Evolutionary conservation across 1,284 basidiomycete genomes (phyloP).

Genomic region (Pyrrhoderma lamaoense): DNA sequence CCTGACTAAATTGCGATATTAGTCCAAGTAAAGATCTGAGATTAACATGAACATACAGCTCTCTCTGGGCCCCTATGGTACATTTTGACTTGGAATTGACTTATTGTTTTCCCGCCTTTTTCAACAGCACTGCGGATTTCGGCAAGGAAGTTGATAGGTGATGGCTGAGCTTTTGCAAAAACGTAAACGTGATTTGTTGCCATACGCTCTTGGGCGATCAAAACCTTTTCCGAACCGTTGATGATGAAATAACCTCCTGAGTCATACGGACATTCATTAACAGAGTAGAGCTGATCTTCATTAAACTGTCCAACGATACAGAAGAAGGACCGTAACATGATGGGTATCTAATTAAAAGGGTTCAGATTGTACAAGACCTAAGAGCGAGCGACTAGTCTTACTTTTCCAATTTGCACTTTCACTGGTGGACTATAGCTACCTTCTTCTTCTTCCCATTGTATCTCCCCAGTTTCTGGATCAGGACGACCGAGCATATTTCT

Average conservation of each 20-base stretch:
- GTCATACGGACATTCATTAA: slow-evolving; percentile 98
- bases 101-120: slow-evolving; percentile 97
- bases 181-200: slow-evolving; percentile 99
- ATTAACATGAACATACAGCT: slow-evolving; percentile 71
- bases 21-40: slow-evolving; percentile 13
- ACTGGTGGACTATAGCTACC: slow-evolving; percentile 40
- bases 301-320: slow-evolving; percentile 82
- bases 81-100: slow-evolving; percentile 98
- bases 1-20: slow-evolving; percentile 49
- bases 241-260: slow-evolving; percentile 99
- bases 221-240: slow-evolving; percentile 98
- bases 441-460: slow-evolving; percentile 73
- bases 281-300: slow-evolving; percentile 78
- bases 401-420: slow-evolving; percentile 96
- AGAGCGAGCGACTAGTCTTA: slow-evolving; percentile 34
- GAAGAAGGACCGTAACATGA: slow-evolving; percentile 96
- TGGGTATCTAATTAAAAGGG: slow-evolving; percentile 68
- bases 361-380: too few species aligned
- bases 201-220: slow-evolving; percentile 99
- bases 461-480: slow-evolving; percentile 75
- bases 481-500: slow-evolving; percentile 75
- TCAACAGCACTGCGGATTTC: slow-evolving; percentile 98
- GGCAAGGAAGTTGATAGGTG: slow-evolving; percentile 91
- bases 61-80: slow-evolving; percentile 86
- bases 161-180: slow-evolving; percentile 96